Evolutionary conservation across 2,329 filamentous ascomycete genomes (phyloP).

Genomic region (Coniochaeta ligniaria): DNA sequence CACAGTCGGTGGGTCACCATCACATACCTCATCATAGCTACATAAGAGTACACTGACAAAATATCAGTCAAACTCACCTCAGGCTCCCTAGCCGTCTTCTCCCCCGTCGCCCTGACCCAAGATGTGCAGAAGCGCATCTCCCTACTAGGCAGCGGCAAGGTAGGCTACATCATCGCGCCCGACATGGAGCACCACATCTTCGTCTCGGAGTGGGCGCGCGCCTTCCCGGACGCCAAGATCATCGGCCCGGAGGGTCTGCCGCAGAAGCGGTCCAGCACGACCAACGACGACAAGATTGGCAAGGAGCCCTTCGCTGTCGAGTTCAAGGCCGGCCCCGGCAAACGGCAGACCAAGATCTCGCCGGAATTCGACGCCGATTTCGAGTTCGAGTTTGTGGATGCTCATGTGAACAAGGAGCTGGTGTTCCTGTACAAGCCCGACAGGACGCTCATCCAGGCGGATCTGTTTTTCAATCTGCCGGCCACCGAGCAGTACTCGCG

Average conservation of each 20-base stretch:
- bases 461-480: constrained; percentile 88
- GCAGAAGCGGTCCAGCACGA: constrained; percentile 69
- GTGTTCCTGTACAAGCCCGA: constrained; percentile 80
- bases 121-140: constrained; percentile 59
- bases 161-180: constrained; percentile 79
- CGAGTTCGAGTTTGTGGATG: constrained; percentile 74
- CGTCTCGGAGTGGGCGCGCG: constrained; percentile 74
- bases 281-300: constrained; percentile 47
- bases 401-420: constrained; percentile 77
- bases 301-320: constrained; percentile 57
- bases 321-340: constrained; percentile 53
- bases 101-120: constrained; percentile 77
- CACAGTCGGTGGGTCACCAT: constrained; percentile 60
- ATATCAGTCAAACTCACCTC: constrained; percentile 69
- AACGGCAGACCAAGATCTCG: constrained; percentile 48
- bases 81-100: constrained; percentile 81
- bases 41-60: no score
- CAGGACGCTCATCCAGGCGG: constrained; percentile 75
- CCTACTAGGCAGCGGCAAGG: constrained; percentile 53
- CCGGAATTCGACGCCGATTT: constrained; percentile 84
- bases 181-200: constrained; percentile 97
- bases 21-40: no score
- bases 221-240: constrained; percentile 71
- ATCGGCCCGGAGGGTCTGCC: constrained; percentile 77
- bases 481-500: constrained; percentile 76